These are phyloP conservation scores for Xylaria sp. DNA, from an alignment of 2,329 filamentous ascomycete genomes.

Conservation along the genomic window DNA sequence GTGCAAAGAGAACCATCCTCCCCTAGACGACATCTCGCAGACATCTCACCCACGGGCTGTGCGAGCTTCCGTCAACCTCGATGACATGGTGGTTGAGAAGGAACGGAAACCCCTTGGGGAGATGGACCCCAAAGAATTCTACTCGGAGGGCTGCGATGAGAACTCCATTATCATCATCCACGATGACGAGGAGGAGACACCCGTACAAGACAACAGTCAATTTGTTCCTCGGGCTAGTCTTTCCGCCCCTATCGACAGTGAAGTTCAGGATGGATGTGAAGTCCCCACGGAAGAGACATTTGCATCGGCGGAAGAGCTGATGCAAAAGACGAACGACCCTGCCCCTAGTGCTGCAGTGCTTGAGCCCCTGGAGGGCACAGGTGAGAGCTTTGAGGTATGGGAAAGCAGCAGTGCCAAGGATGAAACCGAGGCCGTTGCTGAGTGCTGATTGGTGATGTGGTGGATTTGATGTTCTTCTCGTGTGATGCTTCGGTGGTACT, in stretches of 20 bases:
- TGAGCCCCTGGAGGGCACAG: slow-evolving; percentile 62
- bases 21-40: slow-evolving; percentile 67
- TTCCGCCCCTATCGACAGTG: slow-evolving; percentile 22
- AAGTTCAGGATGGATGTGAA: neutral
- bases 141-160: slow-evolving; percentile 68
- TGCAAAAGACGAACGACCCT: slow-evolving; percentile 44
- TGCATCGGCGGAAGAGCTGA: slow-evolving; percentile 46
- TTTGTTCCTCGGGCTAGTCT: slow-evolving; percentile 38
- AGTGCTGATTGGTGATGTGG: slow-evolving; percentile 33
- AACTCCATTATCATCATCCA: slow-evolving; percentile 65
- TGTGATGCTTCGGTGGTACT: neutral
- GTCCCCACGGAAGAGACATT: slow-evolving; percentile 27
- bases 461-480: neutral
- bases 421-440: slow-evolving; percentile 48
- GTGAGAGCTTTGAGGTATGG: slow-evolving; percentile 70
- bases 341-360: slow-evolving; percentile 55
- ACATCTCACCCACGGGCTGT: slow-evolving; percentile 49
- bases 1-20: slow-evolving; percentile 92
- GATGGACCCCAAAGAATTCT: slow-evolving; percentile 71
- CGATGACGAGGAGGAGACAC: slow-evolving; percentile 57
- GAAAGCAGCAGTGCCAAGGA: slow-evolving; percentile 71
- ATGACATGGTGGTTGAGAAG: slow-evolving; percentile 67
- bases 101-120: slow-evolving; percentile 69
- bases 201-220: slow-evolving; percentile 31
- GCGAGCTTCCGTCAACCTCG: slow-evolving; percentile 43